These are phyloP conservation scores for Stipa capillata DNA, from an alignment of 176 grass and related monocot genomes.

Conservation along the genomic window DNA sequence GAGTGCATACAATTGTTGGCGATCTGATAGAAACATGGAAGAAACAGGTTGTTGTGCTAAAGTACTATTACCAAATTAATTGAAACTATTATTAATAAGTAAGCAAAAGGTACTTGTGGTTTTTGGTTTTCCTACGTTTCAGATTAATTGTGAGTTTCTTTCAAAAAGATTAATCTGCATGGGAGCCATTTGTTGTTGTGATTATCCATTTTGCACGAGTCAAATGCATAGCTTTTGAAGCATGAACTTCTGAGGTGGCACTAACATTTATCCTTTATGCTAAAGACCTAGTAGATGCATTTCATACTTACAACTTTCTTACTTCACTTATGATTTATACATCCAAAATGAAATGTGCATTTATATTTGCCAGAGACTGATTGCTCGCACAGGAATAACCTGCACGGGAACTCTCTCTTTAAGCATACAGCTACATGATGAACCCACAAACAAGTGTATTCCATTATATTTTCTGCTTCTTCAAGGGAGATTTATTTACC, in stretches of 20 bases:
- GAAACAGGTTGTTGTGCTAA: not conserved
- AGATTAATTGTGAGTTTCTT: not conserved
- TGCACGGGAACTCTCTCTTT: not conserved
- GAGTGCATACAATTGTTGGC: not conserved
- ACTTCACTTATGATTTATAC: not conserved
- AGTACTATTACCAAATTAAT: not conserved
- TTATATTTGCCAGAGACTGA: not conserved
- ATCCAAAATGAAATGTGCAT: not conserved
- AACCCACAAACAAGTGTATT: not conserved
- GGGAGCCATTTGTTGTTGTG: not conserved
- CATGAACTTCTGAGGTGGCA: not conserved
- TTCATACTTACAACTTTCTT: not conserved
- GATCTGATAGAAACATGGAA: not conserved
- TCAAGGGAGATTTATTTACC: conserved; percentile 15
- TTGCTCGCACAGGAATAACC: not conserved
- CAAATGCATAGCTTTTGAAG: not conserved
- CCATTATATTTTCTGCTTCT: not conserved
- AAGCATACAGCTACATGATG: not conserved
- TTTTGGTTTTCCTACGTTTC: not conserved
- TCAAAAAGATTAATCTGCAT: not conserved
- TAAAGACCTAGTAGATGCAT: not conserved
- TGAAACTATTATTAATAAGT: not conserved
- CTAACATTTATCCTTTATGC: not conserved
- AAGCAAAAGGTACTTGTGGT: not conserved
- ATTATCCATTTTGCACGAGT: not conserved